These are phyloP conservation scores for Spergularia marina DNA, from an alignment of 148 eudicot genomes.

Conservation along the genomic window DNA sequence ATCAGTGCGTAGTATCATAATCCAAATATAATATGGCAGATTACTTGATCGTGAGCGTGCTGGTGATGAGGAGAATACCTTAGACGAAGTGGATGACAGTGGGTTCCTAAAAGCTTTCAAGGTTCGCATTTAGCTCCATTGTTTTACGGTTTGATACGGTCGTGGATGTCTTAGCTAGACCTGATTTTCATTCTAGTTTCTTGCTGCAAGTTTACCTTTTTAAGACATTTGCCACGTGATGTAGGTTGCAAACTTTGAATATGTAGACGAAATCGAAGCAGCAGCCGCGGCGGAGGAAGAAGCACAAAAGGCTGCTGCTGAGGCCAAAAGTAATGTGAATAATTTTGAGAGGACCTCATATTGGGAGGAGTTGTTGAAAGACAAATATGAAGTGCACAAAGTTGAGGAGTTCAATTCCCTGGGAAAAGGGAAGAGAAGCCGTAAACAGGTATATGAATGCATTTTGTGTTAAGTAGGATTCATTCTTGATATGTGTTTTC, in stretches of 20 bases:
- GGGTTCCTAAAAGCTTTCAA: conserved; percentile 90
- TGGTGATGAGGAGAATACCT: conserved; percentile 73
- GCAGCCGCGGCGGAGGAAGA: conserved; percentile 76
- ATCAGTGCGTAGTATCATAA: conserved; percentile 1
- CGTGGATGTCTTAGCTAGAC: neutral
- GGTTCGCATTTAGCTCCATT: conserved; percentile 41
- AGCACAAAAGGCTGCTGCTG: conserved; percentile 44
- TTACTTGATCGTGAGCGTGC: conserved; percentile 83
- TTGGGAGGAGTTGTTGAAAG: conserved; percentile 90
- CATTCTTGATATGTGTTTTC: neutral
- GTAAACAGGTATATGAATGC: conserved; percentile 66
- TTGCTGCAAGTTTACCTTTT: neutral
- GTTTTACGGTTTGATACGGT: neutral
- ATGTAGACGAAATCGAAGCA: conserved; percentile 71
- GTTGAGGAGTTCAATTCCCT: conserved; percentile 78
- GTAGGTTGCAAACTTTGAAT: conserved; percentile 96
- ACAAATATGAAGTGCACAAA: conserved; percentile 78
- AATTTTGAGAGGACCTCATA: conserved; percentile 61
- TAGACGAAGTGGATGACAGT: conserved; percentile 85
- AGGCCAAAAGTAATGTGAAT: conserved; percentile 43
- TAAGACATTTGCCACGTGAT: conserved; percentile 5
- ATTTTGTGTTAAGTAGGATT: neutral
- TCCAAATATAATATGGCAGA: conserved; percentile 33
- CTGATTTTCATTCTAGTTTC: neutral
- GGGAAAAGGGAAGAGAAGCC: conserved; percentile 97